Base-by-base conservation (phyloP, 1,284 basidiomycete genomes). In the Blastosporella zonata region DNA sequence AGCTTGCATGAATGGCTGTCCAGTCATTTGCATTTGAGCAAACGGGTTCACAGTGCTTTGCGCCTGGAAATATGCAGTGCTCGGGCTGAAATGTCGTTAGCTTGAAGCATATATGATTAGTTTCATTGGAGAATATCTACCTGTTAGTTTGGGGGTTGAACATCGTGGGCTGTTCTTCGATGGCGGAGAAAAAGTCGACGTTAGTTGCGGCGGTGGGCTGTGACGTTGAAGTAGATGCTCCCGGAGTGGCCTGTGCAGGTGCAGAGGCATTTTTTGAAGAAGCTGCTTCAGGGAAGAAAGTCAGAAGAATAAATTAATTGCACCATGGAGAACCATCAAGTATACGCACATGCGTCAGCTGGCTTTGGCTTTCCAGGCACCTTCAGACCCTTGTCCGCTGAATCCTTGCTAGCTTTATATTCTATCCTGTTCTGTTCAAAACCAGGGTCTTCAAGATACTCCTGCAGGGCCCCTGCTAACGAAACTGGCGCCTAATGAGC, bases 381-480 rank as follows among this genome's bases (percentile, higher is more conserved):
- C 43, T 58, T 58, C 15, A 41, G 44, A 7, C 47, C 15, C 61
- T 62, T 54, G 67, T 93, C 90, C 0, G 82, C 81, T 5, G 84
- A 75, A n/a, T 79, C 79, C 66, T 92, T 93, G 65, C 85, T 93
- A 34, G 85, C 77, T 68, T 82, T 93, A 71, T 99, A 97, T 62
- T 98, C 95, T 15, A 89, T 72, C 47, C 96, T 75, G 64, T 97
- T 97, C 66, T 93, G 82, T 67, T 98, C 96, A 65, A 98, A 99
- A 66, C 94, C 93, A 13, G 94, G 90, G 67, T 97, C 94, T 52
- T 92, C 85, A 35, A 98, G 75, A 63, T 99, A 99, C 65, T 99
- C 97, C 64, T 99, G 90, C 21, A 99, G 78, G 13, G 96, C 87
- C 34, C 88, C 87, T 6, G 92, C 95, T 12, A 99, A 76, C 2